These are phyloP conservation scores for Sarcomyxa edulis DNA, from an alignment of 768 basidiomycete species.

Conservation along the genomic window DNA sequence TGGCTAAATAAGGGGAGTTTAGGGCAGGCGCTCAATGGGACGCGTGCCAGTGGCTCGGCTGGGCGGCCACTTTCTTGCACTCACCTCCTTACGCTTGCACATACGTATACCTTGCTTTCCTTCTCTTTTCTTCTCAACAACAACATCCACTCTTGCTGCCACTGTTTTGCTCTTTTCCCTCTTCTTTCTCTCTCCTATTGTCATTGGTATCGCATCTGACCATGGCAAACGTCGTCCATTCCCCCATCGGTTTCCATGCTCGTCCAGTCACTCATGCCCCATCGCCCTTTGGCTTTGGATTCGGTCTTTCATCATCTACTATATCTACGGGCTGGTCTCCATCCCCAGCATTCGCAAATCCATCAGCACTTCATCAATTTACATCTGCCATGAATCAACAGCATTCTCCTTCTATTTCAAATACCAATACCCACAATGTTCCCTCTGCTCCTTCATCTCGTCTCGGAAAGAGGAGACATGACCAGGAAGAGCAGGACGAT, in stretches of 20 bases:
- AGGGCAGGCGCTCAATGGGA: constrained; percentile 34
- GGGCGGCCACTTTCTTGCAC: no score
- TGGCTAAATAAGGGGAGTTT: constrained; percentile 12
- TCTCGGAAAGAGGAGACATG: constrained; percentile 58
- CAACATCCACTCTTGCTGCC: no score
- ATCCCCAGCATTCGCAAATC: constrained; percentile 31
- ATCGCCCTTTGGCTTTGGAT: constrained; percentile 70
- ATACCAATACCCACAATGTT: no score
- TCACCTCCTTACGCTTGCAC: no score
- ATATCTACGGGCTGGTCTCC: constrained; percentile 46
- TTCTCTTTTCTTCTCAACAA: no score
- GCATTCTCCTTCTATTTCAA: no score
- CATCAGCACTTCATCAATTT: constrained; percentile 50
- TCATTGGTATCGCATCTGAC: no score
- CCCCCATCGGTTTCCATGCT: constrained; percentile 60
- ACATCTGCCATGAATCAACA: constrained; percentile 45
- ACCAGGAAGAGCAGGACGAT: constrained; percentile 63
- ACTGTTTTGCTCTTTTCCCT: no score
- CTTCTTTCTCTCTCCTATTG: no score
- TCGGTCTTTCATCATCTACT: constrained; percentile 49
- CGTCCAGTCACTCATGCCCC: constrained; percentile 54
- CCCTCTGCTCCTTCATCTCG: constrained; percentile 33
- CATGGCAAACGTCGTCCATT: constrained; percentile 73
- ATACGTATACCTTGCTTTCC: no score
- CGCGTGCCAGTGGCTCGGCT: no score